Conservation (phyloP, 495 filamentous ascomycete species). For the Zalerion maritima region DNA sequence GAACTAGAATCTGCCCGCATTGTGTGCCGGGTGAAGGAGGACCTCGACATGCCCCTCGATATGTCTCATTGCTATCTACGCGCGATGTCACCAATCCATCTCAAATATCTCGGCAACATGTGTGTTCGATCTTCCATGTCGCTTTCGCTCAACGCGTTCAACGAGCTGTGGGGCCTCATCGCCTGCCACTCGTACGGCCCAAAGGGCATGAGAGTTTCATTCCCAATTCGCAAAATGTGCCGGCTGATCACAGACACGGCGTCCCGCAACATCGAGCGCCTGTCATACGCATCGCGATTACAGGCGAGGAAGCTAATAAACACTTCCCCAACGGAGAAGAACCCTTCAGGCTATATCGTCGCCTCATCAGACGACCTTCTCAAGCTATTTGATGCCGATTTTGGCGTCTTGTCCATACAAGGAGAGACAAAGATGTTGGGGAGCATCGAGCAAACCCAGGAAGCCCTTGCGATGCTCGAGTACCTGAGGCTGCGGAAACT, state of each 20-base stretch:
- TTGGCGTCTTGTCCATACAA: slow-evolving; percentile 69
- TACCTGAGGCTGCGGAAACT: slow-evolving; percentile 67
- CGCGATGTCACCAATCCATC: slow-evolving; percentile 79
- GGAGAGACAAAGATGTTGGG: slow-evolving; percentile 84
- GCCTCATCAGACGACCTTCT: slow-evolving; percentile 80
- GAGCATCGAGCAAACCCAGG: slow-evolving; percentile 58
- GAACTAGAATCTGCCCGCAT: slow-evolving; percentile 64
- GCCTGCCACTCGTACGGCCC: slow-evolving; percentile 72
- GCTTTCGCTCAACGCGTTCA: slow-evolving; percentile 77
- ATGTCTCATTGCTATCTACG: slow-evolving; percentile 76
- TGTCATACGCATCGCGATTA: slow-evolving; percentile 73
- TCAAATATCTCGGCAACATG: slow-evolving; percentile 90
- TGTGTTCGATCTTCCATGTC: slow-evolving; percentile 84
- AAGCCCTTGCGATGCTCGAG: slow-evolving; percentile 73
- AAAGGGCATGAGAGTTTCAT: slow-evolving; percentile 74
- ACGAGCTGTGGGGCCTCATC: slow-evolving; percentile 80
- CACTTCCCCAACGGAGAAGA: slow-evolving; percentile 61
- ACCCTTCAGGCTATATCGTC: slow-evolving; percentile 84
- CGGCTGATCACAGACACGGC: slow-evolving; percentile 78
- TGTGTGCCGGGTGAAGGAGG: slow-evolving; percentile 63
- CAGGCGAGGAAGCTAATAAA: slow-evolving; percentile 73
- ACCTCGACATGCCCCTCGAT: slow-evolving; percentile 67
- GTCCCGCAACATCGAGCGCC: slow-evolving; percentile 75
- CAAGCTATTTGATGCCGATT: slow-evolving; percentile 78
- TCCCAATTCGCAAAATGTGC: slow-evolving; percentile 89